Percentiles rank a stretch among this genome's conserved stretches.
phyloP scores from a whole-genome alignment of 495 filamentous ascomycete genomes.

The Neurospora sp. region DNA sequence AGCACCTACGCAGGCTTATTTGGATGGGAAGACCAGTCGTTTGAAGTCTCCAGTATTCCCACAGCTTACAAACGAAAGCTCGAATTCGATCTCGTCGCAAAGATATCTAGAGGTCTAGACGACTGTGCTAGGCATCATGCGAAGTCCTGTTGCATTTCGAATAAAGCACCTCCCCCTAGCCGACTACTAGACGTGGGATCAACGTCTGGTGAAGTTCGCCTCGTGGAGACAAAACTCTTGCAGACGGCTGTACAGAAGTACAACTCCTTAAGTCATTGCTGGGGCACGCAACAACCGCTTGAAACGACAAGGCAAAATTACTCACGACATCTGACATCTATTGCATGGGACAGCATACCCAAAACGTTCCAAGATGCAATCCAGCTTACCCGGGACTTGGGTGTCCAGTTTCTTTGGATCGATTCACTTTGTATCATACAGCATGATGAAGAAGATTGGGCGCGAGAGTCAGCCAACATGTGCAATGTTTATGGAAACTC shows the following conservation, averaged over 20 bases:
- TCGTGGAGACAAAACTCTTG: not conserved
- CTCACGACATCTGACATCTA: not conserved
- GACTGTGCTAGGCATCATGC: not conserved
- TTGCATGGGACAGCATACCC: slow-evolving; percentile 6
- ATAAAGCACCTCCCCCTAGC: not conserved
- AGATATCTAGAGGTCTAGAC: not conserved
- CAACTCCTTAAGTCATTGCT: slow-evolving; percentile 2
- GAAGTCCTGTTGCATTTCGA: not conserved
- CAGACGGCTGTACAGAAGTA: not conserved
- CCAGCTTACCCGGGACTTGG: slow-evolving; percentile 10
- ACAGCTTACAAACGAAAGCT: fast-evolving
- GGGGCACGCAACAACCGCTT: not conserved
- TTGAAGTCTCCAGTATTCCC: fast-evolving
- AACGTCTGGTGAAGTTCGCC: not conserved
- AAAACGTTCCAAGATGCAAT: slow-evolving; percentile 20
- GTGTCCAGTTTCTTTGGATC: slow-evolving; percentile 25
- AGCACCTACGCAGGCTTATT: fast-evolving
- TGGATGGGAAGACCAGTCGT: not conserved
- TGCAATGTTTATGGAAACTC: slow-evolving; percentile 15
- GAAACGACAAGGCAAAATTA: not conserved
- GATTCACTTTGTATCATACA: slow-evolving; percentile 26
- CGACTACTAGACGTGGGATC: not conserved
- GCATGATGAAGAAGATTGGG: slow-evolving; percentile 16
- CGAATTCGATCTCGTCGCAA: not conserved
- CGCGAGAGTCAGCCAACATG: slow-evolving; percentile 14